Conservation (phyloP, 495 filamentous ascomycete genomes). For the Penicillium maclennaniae region DNA sequence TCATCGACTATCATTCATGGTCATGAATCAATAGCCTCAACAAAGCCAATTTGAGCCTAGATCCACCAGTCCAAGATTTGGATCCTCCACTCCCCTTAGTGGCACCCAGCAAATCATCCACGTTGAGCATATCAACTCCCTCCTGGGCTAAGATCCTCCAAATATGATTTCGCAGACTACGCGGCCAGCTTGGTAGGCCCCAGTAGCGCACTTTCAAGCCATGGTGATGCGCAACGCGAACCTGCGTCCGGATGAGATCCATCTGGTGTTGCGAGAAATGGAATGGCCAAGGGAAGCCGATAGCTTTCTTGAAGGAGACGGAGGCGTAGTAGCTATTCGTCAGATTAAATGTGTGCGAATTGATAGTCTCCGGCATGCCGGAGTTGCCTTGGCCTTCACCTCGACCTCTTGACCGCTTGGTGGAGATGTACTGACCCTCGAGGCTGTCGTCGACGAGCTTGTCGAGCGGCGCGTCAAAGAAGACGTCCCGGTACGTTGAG, state of each 20-base stretch:
- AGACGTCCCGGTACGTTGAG: slow-evolving; percentile 50
- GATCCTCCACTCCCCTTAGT: slow-evolving; percentile 43
- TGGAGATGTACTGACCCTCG: background rate
- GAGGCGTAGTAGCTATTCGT: slow-evolving; percentile 48
- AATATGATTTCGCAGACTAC: slow-evolving; percentile 65
- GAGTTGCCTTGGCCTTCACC: slow-evolving; percentile 32
- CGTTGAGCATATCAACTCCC: slow-evolving; percentile 74
- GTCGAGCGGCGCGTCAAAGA: slow-evolving; percentile 61
- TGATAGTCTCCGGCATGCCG: slow-evolving; percentile 34
- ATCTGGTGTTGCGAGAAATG: slow-evolving; percentile 51
- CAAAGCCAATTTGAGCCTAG: background rate
- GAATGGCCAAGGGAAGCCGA: slow-evolving; percentile 40
- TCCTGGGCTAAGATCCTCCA: slow-evolving; percentile 71
- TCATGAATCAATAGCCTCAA: background rate
- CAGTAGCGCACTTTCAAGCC: slow-evolving; percentile 76
- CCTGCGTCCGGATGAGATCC: slow-evolving; percentile 56
- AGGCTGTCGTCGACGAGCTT: slow-evolving; percentile 23
- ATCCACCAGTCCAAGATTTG: slow-evolving; percentile 40
- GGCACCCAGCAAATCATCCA: slow-evolving; percentile 65
- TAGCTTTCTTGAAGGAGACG: slow-evolving; percentile 40
- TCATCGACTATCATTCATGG: slow-evolving; percentile 1
- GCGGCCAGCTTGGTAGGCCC: slow-evolving; percentile 73
- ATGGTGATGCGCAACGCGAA: slow-evolving; percentile 62
- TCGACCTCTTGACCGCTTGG: slow-evolving; percentile 7
- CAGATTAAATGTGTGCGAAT: slow-evolving; percentile 40